Conservation (phyloP, 1,284 basidiomycete genomes). For the Coniferiporia sulphurascens region DNA sequence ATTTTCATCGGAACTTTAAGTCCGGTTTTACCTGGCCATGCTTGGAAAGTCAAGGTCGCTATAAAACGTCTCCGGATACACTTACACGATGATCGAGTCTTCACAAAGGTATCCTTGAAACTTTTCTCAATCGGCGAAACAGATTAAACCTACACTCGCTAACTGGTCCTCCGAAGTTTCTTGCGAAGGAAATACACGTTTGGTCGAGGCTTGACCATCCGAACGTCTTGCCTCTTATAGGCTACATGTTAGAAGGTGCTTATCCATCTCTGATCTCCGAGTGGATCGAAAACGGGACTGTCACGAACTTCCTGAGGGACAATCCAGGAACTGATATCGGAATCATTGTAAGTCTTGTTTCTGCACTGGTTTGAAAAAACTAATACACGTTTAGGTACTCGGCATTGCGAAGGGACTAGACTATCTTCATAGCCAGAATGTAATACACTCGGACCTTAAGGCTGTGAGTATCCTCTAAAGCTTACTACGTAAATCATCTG, state of each 20-base stretch:
- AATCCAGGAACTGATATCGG: neutral
- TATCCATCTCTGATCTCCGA: slow-evolving; percentile 10
- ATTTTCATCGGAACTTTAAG: slow-evolving; percentile 2
- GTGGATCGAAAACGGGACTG: slow-evolving; percentile 17
- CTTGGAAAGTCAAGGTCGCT: neutral
- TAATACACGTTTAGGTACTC: neutral
- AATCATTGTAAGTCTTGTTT: neutral
- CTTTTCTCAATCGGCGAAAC: too few species aligned
- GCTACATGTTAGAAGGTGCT: slow-evolving; percentile 6
- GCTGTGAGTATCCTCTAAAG: slow-evolving; percentile 2
- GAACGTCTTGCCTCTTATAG: slow-evolving; percentile 10
- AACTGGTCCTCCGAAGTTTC: neutral
- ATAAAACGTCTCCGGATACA: slow-evolving; percentile 13
- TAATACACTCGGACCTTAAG: slow-evolving; percentile 16
- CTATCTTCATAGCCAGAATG: slow-evolving; percentile 1
- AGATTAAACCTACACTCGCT: too few species aligned
- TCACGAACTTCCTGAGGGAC: slow-evolving; percentile 1
- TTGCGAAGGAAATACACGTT: slow-evolving; percentile 5
- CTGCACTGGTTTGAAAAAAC: too few species aligned
- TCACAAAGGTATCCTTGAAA: slow-evolving; percentile 7
- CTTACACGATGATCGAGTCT: neutral
- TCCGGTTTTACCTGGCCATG: neutral
- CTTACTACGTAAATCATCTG: too few species aligned
- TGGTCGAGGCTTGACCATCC: slow-evolving; percentile 12
- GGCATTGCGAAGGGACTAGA: slow-evolving; percentile 10